Conservation (phyloP, 192 early-diverging fungal species). For the Tieghemiomyces parasiticus region DNA sequence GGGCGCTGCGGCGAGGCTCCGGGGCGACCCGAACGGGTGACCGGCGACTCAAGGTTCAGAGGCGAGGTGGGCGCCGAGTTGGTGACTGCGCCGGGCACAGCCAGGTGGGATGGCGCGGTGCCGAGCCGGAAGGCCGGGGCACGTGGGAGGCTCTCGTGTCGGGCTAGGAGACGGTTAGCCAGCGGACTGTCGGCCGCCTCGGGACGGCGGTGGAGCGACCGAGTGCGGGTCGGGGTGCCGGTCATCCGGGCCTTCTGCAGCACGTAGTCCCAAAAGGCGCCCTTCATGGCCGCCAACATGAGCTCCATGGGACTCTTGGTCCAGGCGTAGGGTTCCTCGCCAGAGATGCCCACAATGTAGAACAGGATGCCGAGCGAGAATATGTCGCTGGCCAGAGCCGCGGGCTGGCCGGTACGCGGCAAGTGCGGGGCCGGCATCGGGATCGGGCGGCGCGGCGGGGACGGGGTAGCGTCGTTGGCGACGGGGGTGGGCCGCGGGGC, state of each 20-base stretch:
- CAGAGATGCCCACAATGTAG: slow-evolving; percentile 38
- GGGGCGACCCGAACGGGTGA: background rate
- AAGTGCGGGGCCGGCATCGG: background rate
- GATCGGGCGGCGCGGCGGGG: background rate
- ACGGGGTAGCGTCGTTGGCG: slow-evolving; percentile 8
- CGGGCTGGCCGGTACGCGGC: background rate
- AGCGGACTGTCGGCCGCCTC: too few relatives aligned
- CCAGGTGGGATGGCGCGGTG: too few relatives aligned
- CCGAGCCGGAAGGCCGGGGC: too few relatives aligned
- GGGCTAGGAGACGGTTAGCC: too few relatives aligned
- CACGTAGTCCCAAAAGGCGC: slow-evolving; percentile 48
- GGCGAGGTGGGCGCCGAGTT: too few relatives aligned
- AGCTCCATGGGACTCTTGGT: slow-evolving; percentile 41
- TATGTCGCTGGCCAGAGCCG: slow-evolving; percentile 20
- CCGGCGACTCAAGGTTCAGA: too few relatives aligned
- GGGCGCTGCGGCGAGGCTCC: background rate
- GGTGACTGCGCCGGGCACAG: too few relatives aligned
- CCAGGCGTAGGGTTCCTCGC: slow-evolving; percentile 36
- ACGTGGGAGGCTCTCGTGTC: too few relatives aligned
- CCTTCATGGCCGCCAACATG: slow-evolving; percentile 38
- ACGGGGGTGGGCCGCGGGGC: background rate
- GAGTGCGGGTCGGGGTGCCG: slow-evolving; percentile 4
- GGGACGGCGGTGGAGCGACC: slow-evolving; percentile 1
- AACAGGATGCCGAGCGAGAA: slow-evolving; percentile 40
- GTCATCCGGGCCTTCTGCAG: slow-evolving; percentile 4